These are phyloP conservation scores for Epichloe elymi DNA, from an alignment of 2,329 filamentous ascomycete species.

Conservation along the genomic window DNA sequence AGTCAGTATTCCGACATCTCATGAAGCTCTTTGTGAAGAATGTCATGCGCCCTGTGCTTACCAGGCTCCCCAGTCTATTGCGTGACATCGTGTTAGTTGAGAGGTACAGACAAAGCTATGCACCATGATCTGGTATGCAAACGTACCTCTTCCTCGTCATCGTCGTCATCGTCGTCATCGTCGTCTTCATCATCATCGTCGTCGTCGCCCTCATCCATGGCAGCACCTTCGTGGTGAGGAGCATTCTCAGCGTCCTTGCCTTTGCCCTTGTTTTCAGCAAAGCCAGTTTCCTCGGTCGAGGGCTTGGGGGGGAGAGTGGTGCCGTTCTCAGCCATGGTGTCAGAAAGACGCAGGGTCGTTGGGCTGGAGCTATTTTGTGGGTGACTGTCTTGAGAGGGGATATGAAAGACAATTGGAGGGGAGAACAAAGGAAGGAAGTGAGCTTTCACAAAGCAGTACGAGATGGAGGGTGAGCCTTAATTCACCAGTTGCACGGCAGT, in stretches of 20 bases:
- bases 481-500: constrained; percentile 7
- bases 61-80: constrained; percentile 17
- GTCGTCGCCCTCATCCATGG: constrained; percentile 65
- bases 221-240: constrained; percentile 36
- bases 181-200: constrained; percentile 48
- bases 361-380: not conserved
- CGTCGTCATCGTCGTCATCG: constrained; percentile 27
- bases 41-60: constrained; percentile 9
- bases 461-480: constrained; percentile 15
- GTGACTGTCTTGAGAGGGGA: not conserved
- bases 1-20: not conserved
- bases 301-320: constrained; percentile 34
- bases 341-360: not conserved
- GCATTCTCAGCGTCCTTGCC: constrained; percentile 54
- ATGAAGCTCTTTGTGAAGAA: not conserved
- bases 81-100: constrained; percentile 12
- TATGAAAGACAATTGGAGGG: not conserved
- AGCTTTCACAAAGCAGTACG: constrained; percentile 8
- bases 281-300: constrained; percentile 22
- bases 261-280: constrained; percentile 64
- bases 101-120: not conserved
- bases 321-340: constrained; percentile 34
- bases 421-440: constrained; percentile 7
- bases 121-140: not conserved
- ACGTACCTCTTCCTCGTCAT: constrained; percentile 19